A percentile compares a stretch with the other conserved stretches of the same genome.
Evolutionary conservation across 371 early-diverging fungal genomes (phyloP).

Genomic region (Catenaria anguillulae): DNA sequence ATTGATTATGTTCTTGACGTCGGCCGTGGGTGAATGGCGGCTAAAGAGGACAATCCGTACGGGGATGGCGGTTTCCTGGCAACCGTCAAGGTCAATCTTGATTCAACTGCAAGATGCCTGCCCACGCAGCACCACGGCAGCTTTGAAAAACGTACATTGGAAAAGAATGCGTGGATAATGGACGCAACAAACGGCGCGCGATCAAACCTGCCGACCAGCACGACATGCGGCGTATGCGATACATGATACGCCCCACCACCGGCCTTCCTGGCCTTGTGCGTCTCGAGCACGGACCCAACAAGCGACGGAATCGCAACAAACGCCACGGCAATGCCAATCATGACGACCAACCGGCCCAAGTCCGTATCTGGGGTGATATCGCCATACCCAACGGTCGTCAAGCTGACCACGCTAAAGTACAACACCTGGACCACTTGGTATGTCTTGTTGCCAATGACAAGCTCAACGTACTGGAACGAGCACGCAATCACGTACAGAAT

Average conservation of each 20-base stretch:
- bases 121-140: no score
- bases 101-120: no score
- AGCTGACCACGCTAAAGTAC: constrained; percentile 45
- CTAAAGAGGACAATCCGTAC: background rate
- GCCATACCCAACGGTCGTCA: constrained; percentile 68
- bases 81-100: no score
- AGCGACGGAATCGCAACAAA: constrained; percentile 10
- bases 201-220: constrained; percentile 49
- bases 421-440: constrained; percentile 25
- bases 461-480: constrained; percentile 51
- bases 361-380: constrained; percentile 51
- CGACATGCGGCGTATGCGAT: constrained; percentile 32
- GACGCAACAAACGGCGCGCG: constrained; percentile 34
- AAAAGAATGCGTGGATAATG: constrained; percentile 41
- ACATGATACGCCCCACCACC: constrained; percentile 21
- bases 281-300: background rate
- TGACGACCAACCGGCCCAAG: constrained; percentile 45
- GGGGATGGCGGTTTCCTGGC: background rate
- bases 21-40: background rate
- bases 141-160: constrained; percentile 24
- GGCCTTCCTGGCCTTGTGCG: constrained; percentile 14
- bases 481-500: constrained; percentile 53
- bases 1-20: background rate
- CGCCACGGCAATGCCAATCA: constrained; percentile 48
- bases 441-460: constrained; percentile 33